Percentiles rank a stretch among this genome's conserved stretches.
phyloP scores from a whole-genome alignment of 768 basidiomycete species.

The Leccinum subtestaceum region DNA sequence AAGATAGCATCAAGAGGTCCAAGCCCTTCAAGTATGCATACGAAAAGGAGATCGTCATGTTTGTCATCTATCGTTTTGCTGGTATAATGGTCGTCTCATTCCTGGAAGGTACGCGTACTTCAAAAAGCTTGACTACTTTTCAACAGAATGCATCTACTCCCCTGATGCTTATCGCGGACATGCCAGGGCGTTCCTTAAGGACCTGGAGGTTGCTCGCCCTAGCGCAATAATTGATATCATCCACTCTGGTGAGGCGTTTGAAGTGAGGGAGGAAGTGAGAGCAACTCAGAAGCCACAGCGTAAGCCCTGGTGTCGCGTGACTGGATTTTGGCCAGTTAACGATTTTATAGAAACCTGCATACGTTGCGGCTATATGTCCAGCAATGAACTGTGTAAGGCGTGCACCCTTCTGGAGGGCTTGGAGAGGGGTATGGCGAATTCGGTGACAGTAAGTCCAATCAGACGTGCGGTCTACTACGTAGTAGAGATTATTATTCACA shows the following conservation, averaged over 20 bases:
- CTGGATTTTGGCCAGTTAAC: not conserved
- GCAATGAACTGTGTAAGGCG: constrained; percentile 95
- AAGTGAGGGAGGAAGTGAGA: constrained; percentile 81
- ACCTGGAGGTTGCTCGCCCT: constrained; percentile 90
- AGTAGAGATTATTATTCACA: not conserved
- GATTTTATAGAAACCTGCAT: constrained; percentile 72
- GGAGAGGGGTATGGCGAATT: constrained; percentile 73
- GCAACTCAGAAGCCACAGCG: constrained; percentile 81
- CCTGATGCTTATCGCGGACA: constrained; percentile 98
- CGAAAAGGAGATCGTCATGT: constrained; percentile 99
- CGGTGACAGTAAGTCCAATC: constrained; percentile 52
- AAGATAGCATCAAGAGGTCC: constrained; percentile 93
- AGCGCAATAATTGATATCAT: constrained; percentile 98
- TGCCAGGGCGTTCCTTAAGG: constrained; percentile 90
- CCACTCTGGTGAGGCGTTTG: constrained; percentile 91
- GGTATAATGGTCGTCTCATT: constrained; percentile 8
- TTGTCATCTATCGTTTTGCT: constrained; percentile 22
- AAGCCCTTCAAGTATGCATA: constrained; percentile 99
- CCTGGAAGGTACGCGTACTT: constrained; percentile 91
- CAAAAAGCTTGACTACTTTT: constrained; percentile 98
- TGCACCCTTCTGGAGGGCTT: constrained; percentile 89
- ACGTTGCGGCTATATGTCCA: constrained; percentile 94
- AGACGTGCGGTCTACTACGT: not conserved
- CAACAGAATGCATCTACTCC: constrained; percentile 98
- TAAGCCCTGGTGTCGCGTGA: constrained; percentile 39